Base-by-base conservation (phyloP, 2,329 filamentous ascomycete species). In the Chrysoporthe cubensis region DNA sequence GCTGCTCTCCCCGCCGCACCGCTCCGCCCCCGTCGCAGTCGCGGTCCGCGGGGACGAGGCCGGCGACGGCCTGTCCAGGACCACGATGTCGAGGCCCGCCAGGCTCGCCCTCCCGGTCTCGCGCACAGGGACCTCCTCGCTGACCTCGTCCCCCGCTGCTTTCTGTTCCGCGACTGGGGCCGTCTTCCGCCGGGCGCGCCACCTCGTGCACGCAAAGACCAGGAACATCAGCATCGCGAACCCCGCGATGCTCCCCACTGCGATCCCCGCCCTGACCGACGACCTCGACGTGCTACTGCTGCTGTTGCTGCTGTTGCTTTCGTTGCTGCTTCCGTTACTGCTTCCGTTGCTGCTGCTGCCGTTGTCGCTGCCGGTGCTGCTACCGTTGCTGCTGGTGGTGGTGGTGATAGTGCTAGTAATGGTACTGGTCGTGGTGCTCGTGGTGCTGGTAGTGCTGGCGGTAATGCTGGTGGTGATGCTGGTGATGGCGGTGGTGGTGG, bases 1-100 rank as follows among this genome's bases (percentile, higher is more conserved):
- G 16, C 62, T 59, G 3, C 26, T 43, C 3, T 9, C 34, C 43
- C 26, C 43, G 14, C 14, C 56, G 2, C 4, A 44, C 67, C 67
- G 67, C 1, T 69, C 61, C 8, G 65, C 65, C 11, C 67, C 67
- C 1, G 67, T 69, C 34, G 67, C 43, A 14, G 61, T 56, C 14
- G 62, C 57, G 13, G 52, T 11, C 18, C 18, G 8, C 7, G 56
- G 14, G n/a, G 18, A 42, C 37, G 16, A 42, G n/a, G 3, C 21
- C 1, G 61, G 57, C 9, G 62, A 34, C 7, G 50, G 44, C 42
- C 56, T 26, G 65, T 65, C 65, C 54, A 26, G 58, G 21, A 69
- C 62, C 14, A 69, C 56, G 11, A 62, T 58, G 32, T 63, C 62
- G 44, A 65, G 44, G 3, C 40, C 32, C 14, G 32, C 44, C 14